phyloP scores from a whole-genome alignment of 2,329 filamentous ascomycete species.

The Beauveria rudraprayagi region DNA sequence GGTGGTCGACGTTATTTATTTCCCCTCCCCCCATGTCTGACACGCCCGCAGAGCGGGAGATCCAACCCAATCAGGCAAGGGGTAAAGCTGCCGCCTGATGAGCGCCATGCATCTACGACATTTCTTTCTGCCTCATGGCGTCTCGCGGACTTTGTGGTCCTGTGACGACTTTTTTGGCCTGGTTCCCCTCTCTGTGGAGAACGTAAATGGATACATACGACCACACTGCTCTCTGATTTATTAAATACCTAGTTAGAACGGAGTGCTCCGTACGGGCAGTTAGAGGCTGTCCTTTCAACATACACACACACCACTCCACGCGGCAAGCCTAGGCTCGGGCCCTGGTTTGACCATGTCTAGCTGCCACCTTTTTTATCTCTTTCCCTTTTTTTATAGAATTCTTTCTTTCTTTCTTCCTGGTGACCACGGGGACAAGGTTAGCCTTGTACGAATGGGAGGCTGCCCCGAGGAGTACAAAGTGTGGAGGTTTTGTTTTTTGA shows the following conservation, averaged over 20 bases:
- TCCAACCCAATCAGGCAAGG: conserved; percentile 12
- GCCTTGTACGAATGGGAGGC: background rate
- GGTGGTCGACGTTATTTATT: too few species aligned
- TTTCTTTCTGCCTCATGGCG: background rate
- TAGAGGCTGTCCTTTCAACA: background rate
- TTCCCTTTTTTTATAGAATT: too few species aligned
- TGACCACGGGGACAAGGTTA: background rate
- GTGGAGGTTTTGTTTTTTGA: background rate
- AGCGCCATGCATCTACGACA: conserved; percentile 10
- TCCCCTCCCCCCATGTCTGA: background rate
- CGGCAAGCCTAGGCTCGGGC: background rate
- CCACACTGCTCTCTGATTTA: background rate
- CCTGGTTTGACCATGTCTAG: background rate
- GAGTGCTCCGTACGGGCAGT: too few species aligned
- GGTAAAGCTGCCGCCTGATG: conserved; percentile 13
- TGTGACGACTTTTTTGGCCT: background rate
- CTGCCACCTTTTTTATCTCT: too few species aligned
- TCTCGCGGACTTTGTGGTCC: background rate
- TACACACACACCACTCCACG: background rate
- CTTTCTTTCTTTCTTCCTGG: background rate
- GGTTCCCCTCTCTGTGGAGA: background rate
- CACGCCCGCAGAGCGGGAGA: conserved; percentile 10
- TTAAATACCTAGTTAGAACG: too few species aligned
- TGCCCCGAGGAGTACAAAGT: background rate
- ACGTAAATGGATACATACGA: background rate